phyloP scores from a whole-genome alignment of 805 yeast genomes.

The Cyberlindnera sargentensis region DNA sequence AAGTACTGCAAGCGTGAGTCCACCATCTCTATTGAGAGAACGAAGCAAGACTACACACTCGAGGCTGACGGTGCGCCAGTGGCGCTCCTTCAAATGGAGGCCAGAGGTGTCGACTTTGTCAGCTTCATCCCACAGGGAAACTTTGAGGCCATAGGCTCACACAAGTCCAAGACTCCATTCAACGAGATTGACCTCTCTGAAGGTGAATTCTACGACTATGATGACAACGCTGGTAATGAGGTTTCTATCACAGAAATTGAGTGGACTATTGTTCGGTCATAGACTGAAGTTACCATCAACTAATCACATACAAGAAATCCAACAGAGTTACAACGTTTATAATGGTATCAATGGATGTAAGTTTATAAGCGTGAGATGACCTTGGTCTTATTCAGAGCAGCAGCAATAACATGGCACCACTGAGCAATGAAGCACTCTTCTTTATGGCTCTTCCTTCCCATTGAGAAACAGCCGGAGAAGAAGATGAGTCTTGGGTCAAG shows the following conservation, averaged over 20 bases:
- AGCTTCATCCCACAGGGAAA: constrained; percentile 63
- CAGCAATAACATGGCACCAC: too few species aligned
- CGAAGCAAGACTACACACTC: constrained; percentile 13
- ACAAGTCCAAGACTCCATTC: constrained; percentile 43
- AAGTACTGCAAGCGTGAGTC: constrained; percentile 43
- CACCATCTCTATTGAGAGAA: constrained; percentile 20
- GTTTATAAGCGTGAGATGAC: too few species aligned
- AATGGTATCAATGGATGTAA: too few species aligned
- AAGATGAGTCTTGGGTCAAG: not conserved
- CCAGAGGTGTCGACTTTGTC: constrained; percentile 74
- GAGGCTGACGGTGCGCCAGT: constrained; percentile 32
- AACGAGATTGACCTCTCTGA: constrained; percentile 65
- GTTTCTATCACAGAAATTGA: constrained; percentile 71
- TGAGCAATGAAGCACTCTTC: not conserved
- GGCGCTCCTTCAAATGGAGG: constrained; percentile 63
- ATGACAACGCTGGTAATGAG: constrained; percentile 73
- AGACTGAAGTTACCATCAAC: not conserved
- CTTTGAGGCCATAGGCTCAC: constrained; percentile 46
- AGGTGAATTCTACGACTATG: constrained; percentile 93
- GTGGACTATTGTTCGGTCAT: constrained; percentile 48
- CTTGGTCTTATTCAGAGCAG: too few species aligned
- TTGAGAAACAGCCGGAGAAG: constrained; percentile 3
- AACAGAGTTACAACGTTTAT: too few species aligned
- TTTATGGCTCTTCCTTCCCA: constrained; percentile 2
- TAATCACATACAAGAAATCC: too few species aligned